Conservation (phyloP, 2,329 filamentous ascomycete genomes). For the Diaporthe citriasiana region DNA sequence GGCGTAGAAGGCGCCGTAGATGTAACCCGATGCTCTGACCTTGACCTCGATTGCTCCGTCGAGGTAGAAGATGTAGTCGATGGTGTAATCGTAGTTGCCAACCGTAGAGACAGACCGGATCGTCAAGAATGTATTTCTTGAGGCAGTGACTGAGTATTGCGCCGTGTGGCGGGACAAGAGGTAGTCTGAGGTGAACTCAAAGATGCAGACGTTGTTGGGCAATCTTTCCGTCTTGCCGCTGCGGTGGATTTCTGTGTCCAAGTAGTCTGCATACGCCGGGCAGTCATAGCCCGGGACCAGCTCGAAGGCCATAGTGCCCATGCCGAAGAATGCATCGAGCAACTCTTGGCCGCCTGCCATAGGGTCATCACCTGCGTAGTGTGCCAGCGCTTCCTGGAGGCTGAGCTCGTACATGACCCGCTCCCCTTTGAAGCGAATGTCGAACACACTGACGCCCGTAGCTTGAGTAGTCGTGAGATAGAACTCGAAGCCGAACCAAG, state of each 20-base stretch:
- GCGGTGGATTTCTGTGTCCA: constrained; percentile 54
- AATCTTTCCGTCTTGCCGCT: constrained; percentile 49
- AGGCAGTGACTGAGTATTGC: constrained; percentile 48
- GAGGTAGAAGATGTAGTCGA: constrained; percentile 53
- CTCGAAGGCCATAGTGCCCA: constrained; percentile 53
- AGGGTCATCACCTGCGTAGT: constrained; percentile 64
- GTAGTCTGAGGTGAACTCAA: constrained; percentile 54
- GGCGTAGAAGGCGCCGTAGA: constrained; percentile 53
- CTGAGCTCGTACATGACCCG: constrained; percentile 66
- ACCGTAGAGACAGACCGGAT: constrained; percentile 57
- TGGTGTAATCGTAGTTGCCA: constrained; percentile 60
- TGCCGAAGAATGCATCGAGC: constrained; percentile 57
- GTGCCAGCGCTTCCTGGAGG: constrained; percentile 66
- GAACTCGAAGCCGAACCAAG: constrained; percentile 68
- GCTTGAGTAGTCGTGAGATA: constrained; percentile 61
- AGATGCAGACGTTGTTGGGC: constrained; percentile 55
- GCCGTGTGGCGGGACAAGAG: constrained; percentile 54
- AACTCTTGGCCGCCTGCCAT: constrained; percentile 59
- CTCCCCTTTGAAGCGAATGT: constrained; percentile 65
- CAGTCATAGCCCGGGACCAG: constrained; percentile 60
- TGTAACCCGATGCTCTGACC: constrained; percentile 55
- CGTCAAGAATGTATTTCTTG: constrained; percentile 52
- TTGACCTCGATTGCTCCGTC: constrained; percentile 56
- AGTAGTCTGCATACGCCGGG: constrained; percentile 49
- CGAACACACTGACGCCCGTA: constrained; percentile 62